phyloP scores from a whole-genome alignment of 2,329 filamentous ascomycete genomes.

The Chrysosporium keratinophilum region DNA sequence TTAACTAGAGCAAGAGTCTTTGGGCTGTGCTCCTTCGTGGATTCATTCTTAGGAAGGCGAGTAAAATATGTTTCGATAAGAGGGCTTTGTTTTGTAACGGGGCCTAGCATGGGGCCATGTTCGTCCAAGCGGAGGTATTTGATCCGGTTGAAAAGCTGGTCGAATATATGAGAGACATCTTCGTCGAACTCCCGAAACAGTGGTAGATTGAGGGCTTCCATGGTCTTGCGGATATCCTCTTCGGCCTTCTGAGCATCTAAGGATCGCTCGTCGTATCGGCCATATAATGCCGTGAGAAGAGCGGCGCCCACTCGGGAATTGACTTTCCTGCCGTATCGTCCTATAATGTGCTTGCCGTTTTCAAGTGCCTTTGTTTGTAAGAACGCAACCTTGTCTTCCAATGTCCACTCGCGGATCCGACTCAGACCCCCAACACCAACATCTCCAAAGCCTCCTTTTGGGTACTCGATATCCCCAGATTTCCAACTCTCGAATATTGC shows the following conservation, averaged over 20 bases:
- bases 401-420: constrained; percentile 44
- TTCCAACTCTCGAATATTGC: constrained; percentile 63
- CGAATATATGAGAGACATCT: constrained; percentile 70
- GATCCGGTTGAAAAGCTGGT: constrained; percentile 86
- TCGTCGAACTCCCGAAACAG: constrained; percentile 88
- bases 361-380: constrained; percentile 58
- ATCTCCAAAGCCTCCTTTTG: constrained; percentile 43
- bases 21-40: constrained; percentile 63
- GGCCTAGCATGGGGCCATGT: constrained; percentile 75
- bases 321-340: constrained; percentile 62
- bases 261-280: constrained; percentile 51
- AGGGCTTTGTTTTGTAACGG: constrained; percentile 64
- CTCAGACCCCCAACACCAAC: constrained; percentile 43
- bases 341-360: constrained; percentile 64
- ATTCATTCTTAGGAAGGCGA: constrained; percentile 66
- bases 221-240: constrained; percentile 46
- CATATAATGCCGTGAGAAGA: constrained; percentile 57
- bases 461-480: constrained; percentile 46
- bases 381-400: constrained; percentile 49
- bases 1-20: constrained; percentile 76
- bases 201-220: constrained; percentile 76
- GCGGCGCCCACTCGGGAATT: constrained; percentile 61
- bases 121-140: constrained; percentile 93
- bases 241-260: constrained; percentile 38
- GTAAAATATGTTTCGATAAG: constrained; percentile 95